Percentiles rank a stretch among this genome's conserved stretches.
Conservation (phyloP, 208 protist species). For the Leishmania lainsoni region DNA sequence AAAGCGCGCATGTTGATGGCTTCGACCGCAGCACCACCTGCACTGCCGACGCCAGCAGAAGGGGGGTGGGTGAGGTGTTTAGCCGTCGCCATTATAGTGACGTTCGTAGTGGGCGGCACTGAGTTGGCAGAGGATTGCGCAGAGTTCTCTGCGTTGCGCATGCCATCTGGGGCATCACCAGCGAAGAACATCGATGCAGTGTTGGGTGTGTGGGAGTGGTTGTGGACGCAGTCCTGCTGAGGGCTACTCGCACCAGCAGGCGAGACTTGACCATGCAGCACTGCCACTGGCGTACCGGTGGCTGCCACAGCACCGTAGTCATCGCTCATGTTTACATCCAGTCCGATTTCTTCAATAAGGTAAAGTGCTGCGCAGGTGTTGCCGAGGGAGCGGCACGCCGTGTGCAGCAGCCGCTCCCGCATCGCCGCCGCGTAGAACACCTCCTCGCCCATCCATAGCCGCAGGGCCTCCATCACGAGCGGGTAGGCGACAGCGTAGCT, state of each 20-base stretch:
- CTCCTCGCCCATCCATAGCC: conserved; percentile 47
- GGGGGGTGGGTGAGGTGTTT: background rate
- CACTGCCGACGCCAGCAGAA: background rate
- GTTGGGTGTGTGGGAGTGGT: background rate
- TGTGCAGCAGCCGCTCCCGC: conserved; percentile 54
- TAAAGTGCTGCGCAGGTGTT: conserved; percentile 54
- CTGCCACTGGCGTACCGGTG: background rate
- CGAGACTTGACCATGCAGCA: background rate
- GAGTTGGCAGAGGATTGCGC: background rate
- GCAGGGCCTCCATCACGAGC: conserved; percentile 54
- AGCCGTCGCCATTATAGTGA: background rate
- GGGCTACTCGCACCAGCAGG: background rate
- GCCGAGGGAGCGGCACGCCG: conserved; percentile 47
- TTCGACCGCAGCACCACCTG: background rate
- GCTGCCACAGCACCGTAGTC: background rate
- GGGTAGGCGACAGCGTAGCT: conserved; percentile 64
- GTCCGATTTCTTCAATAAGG: conserved; percentile 62
- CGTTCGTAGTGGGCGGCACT: background rate
- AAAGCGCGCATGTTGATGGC: background rate
- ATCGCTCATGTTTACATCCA: conserved; percentile 55
- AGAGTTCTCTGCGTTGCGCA: background rate
- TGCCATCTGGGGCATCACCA: too few relatives aligned
- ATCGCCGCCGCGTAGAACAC: conserved; percentile 20
- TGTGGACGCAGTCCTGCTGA: background rate
- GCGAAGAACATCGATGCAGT: background rate